Evolutionary conservation across 1,284 basidiomycete species (phyloP).

Genomic region (Fomes fomentarius): DNA sequence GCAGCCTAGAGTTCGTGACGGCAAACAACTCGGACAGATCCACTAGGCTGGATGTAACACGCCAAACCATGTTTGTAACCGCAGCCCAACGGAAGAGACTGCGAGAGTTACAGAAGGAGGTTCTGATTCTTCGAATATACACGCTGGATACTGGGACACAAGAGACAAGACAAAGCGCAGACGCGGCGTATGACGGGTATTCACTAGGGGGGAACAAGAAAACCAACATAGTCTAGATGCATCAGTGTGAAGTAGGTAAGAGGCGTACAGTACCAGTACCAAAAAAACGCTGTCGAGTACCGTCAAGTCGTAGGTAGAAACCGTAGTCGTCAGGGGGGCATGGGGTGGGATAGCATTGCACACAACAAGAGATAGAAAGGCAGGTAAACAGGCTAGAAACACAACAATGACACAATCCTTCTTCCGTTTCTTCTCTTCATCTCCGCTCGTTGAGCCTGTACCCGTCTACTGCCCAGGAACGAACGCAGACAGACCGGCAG

Average conservation of each 20-base stretch:
- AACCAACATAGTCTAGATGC: slow-evolving; percentile 26
- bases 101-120: too few species aligned
- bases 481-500: slow-evolving; percentile 66
- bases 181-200: slow-evolving; percentile 3
- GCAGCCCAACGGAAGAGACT: too few species aligned
- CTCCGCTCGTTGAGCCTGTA: not conserved
- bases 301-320: not conserved
- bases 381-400: slow-evolving; percentile 3
- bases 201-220: slow-evolving; percentile 26
- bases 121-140: too few species aligned
- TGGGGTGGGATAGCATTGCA: slow-evolving; percentile 20
- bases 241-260: slow-evolving; percentile 13
- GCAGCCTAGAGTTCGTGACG: too few species aligned
- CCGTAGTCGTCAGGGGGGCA: not conserved
- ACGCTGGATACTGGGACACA: too few species aligned
- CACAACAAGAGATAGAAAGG: slow-evolving; percentile 16
- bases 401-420: slow-evolving; percentile 2
- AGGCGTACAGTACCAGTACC: slow-evolving; percentile 16
- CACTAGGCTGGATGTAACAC: too few species aligned
- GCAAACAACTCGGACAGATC: too few species aligned
- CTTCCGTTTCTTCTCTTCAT: not conserved
- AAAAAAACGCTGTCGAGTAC: slow-evolving; percentile 3
- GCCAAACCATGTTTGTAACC: too few species aligned
- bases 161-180: too few species aligned
- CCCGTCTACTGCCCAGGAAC: slow-evolving; percentile 34